Conservation (phyloP, 140 eudicot species). For the Cichorium intybus region DNA sequence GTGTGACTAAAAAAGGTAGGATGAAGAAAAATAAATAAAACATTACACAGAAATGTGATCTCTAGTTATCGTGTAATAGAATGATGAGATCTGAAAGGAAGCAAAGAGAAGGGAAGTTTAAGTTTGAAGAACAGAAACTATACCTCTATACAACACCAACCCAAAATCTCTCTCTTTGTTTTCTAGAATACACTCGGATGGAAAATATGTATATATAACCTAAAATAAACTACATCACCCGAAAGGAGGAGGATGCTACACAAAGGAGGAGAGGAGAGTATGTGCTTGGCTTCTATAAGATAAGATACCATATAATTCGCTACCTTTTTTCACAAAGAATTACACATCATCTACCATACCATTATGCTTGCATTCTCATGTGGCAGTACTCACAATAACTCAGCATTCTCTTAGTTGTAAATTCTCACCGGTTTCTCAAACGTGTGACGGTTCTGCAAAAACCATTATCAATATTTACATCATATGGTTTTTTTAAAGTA, state of each 20-base stretch:
- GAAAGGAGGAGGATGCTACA: conserved; percentile 37
- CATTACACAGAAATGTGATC: conserved; percentile 22
- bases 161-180: conserved; percentile 21
- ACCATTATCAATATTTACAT: not conserved
- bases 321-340: conserved; percentile 33
- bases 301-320: conserved; percentile 8
- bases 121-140: conserved; percentile 27
- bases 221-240: conserved; percentile 37
- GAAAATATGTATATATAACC: conserved; percentile 24
- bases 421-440: conserved; percentile 78
- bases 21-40: not conserved
- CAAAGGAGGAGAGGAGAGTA: conserved; percentile 12
- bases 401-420: conserved; percentile 48
- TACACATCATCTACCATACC: conserved; percentile 28
- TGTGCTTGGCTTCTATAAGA: conserved; percentile 19
- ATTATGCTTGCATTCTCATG: conserved; percentile 30
- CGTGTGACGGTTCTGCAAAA: conserved; percentile 73
- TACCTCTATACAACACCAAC: conserved; percentile 34
- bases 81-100: conserved; percentile 26
- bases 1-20: not conserved
- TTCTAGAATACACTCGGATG: conserved; percentile 29
- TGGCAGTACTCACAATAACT: no score
- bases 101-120: not conserved
- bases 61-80: conserved; percentile 20
- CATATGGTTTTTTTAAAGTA: no score